Base-by-base conservation (phyloP, 2,329 filamentous ascomycete genomes). In the Pestalotiopsis sp. region DNA sequence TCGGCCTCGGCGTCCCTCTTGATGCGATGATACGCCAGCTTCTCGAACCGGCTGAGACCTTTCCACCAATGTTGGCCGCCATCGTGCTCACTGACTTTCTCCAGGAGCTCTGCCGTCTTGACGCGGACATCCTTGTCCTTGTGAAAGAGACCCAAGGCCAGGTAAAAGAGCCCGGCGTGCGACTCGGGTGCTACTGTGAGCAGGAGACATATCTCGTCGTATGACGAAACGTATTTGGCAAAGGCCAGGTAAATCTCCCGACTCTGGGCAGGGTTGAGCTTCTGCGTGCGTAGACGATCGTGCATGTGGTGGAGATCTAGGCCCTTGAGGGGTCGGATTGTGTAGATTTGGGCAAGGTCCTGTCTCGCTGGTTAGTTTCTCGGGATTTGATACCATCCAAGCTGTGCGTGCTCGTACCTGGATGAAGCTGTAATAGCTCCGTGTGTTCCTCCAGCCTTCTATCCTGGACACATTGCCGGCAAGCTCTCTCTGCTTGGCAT, bases 361-460 rank as follows among this genome's bases (percentile, higher is more conserved):
- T 92, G 57, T 14, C 49, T 41, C 9, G 36, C 6, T 25, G 4
- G 57, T 66, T 57, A 66, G 64, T 49, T 20, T 12, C 23, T 23
- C 13, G 25, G 1, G 1, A 36, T n/a, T 0, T 4, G 12, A 65
- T 65, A 23, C 20, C 13, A 6, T 65, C 1, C n/a, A 17, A 4
- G 7, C 6, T 25, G 41, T 27, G 27, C n/a, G 38, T 12, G 68
- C 2, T 41, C 38, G 74, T 80, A 91, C 93, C 84, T 97, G 93
- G 72, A 98, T 95, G 78, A 94, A 98, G 73, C 93, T 94, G 82
- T 97, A 97, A 78, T 99, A 99, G 76, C 93, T 97, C 70, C 96
- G 88, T 1, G 96, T 98, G 72, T 94, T 97, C 73, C 96, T 90
- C 96, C 96, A 99, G 68, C 95, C 96, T 82, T 99, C 96, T 70